Percentiles rank a stretch among this genome's conserved stretches.
Conservation (phyloP, 1,139 yeast species). For the Pichia sp. region DNA sequence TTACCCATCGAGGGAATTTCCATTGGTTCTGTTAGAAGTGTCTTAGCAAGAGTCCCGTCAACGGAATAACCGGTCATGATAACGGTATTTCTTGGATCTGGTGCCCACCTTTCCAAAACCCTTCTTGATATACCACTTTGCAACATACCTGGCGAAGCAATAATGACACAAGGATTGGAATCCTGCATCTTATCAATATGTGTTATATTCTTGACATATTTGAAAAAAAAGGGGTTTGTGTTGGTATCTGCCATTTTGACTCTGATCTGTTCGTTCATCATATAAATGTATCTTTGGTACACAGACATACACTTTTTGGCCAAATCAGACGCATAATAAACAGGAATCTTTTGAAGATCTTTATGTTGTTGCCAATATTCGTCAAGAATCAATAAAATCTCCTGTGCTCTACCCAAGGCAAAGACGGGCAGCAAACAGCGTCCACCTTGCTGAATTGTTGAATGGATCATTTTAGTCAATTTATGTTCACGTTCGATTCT, state of each 20-base stretch:
- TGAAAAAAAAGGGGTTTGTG: conserved; percentile 84
- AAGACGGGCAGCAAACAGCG: conserved; percentile 89
- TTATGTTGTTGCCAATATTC: conserved; percentile 89
- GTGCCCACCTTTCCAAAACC: conserved; percentile 91
- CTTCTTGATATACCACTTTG: conserved; percentile 94
- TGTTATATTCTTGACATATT: conserved; percentile 72
- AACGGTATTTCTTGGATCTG: conserved; percentile 84
- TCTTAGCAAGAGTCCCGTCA: conserved; percentile 97
- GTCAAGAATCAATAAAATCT: conserved; percentile 76
- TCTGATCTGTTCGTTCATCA: conserved; percentile 91
- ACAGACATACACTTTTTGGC: conserved; percentile 98
- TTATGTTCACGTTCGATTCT: conserved; percentile 76
- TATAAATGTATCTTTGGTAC: conserved; percentile 90
- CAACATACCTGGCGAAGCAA: conserved; percentile 97
- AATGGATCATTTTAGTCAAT: conserved; percentile 73
- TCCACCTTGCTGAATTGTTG: conserved; percentile 84
- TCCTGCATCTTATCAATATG: conserved; percentile 83
- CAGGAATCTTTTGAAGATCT: conserved; percentile 73
- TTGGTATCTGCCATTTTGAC: conserved; percentile 68
- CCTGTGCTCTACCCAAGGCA: conserved; percentile 96
- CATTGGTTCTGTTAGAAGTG: conserved; percentile 76
- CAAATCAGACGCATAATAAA: conserved; percentile 85
- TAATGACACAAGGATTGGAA: conserved; percentile 90
- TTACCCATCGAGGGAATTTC: conserved; percentile 75
- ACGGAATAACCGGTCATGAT: conserved; percentile 95